These are phyloP conservation scores for Neonectria neomacrospora DNA, from an alignment of 2,329 filamentous ascomycete species.

Conservation along the genomic window DNA sequence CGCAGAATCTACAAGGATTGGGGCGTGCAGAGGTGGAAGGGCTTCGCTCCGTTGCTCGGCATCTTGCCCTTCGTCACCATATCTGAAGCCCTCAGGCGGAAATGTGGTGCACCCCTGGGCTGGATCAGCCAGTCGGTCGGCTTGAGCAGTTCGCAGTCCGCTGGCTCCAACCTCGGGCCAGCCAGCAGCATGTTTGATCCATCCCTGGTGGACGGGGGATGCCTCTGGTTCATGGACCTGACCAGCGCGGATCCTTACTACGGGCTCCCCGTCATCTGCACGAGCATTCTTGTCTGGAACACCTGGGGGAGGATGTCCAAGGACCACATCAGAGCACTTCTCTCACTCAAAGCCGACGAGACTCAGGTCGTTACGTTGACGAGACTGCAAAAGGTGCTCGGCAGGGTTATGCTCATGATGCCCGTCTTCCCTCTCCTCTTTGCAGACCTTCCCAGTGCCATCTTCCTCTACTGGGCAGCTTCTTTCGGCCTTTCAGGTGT, in stretches of 20 bases:
- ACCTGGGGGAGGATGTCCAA: conserved; percentile 46
- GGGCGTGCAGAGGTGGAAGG: conserved; percentile 61
- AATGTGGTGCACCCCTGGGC: conserved; percentile 50
- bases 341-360: conserved; percentile 35
- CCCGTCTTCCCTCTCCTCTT: conserved; percentile 50
- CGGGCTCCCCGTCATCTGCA: conserved; percentile 56
- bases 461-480: conserved; percentile 55
- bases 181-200: conserved; percentile 48
- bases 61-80: conserved; percentile 62
- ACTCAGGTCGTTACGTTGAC: conserved; percentile 31
- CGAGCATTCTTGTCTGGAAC: conserved; percentile 44
- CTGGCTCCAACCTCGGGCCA: conserved; percentile 40
- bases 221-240: conserved; percentile 67
- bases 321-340: conserved; percentile 43
- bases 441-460: conserved; percentile 52
- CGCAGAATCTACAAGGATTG: conserved; percentile 51
- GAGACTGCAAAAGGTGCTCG: conserved; percentile 43
- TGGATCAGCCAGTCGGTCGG: conserved; percentile 49
- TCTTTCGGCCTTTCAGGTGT: conserved; percentile 50
- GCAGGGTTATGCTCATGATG: conserved; percentile 47
- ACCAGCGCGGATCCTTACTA: conserved; percentile 62
- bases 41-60: conserved; percentile 52
- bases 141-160: conserved; percentile 36
- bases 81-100: conserved; percentile 62
- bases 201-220: conserved; percentile 60